These are phyloP conservation scores for Davidsoniella australis DNA, from an alignment of 2,329 filamentous ascomycete genomes.

Conservation along the genomic window DNA sequence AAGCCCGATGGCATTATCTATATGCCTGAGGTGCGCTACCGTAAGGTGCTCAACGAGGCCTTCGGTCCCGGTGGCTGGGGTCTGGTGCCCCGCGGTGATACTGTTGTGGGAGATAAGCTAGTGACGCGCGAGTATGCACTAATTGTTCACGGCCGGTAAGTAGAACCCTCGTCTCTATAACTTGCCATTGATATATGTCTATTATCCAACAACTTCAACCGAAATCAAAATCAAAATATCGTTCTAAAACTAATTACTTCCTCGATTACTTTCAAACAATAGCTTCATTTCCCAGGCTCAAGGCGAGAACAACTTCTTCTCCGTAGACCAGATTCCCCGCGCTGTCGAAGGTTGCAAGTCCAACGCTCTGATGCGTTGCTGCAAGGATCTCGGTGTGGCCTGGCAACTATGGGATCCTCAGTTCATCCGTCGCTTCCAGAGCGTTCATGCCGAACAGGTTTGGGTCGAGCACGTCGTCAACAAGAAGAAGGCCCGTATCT, in stretches of 20 bases:
- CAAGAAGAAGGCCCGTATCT: slow-evolving; percentile 83
- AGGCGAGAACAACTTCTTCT: slow-evolving; percentile 90
- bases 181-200: neutral
- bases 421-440: slow-evolving; percentile 72
- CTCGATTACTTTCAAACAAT: slow-evolving; percentile 9
- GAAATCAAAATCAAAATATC: neutral
- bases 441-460: slow-evolving; percentile 54
- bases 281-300: slow-evolving; percentile 85
- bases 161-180: slow-evolving; percentile 11
- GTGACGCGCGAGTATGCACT: slow-evolving; percentile 87
- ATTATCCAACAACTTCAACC: neutral
- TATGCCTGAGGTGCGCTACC: slow-evolving; percentile 94
- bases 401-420: slow-evolving; percentile 93
- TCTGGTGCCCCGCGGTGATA: slow-evolving; percentile 70
- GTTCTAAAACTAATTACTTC: neutral
- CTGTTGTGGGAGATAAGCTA: slow-evolving; percentile 64
- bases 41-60: slow-evolving; percentile 71
- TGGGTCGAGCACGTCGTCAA: slow-evolving; percentile 79
- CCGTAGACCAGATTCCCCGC: slow-evolving; percentile 74
- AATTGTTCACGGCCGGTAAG: slow-evolving; percentile 70
- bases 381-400: slow-evolving; percentile 90
- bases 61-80: slow-evolving; percentile 97
- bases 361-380: slow-evolving; percentile 94
- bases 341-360: slow-evolving; percentile 95
- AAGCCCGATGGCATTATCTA: slow-evolving; percentile 97